Conservation (phyloP, 148 eudicot genomes). For the Chenopodium album region DNA sequence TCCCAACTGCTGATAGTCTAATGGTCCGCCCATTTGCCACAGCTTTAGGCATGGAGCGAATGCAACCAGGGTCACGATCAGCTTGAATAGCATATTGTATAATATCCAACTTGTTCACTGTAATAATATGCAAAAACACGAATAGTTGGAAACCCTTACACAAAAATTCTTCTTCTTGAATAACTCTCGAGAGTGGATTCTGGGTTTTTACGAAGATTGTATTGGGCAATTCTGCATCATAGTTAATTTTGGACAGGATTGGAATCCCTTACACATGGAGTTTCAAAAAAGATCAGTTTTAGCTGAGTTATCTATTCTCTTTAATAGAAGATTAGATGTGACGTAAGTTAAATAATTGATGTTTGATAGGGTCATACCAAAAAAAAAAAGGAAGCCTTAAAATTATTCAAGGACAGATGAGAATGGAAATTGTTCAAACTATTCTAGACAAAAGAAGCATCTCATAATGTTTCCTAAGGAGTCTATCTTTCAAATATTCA, state of each 20-base stretch:
- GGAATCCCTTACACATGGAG: no score
- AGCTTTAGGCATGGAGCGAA: conserved; percentile 54
- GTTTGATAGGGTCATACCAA: no score
- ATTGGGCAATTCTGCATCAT: neutral
- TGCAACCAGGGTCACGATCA: conserved; percentile 50
- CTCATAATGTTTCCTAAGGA: neutral
- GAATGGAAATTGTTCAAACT: no score
- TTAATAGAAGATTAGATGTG: no score
- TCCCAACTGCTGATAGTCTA: conserved; percentile 77
- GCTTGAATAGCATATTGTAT: conserved; percentile 59
- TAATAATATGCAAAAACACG: conserved; percentile 13
- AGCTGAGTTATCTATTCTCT: no score
- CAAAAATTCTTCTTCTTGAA: neutral
- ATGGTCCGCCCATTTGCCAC: conserved; percentile 87
- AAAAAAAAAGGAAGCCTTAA: no score
- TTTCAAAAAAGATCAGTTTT: no score
- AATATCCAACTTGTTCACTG: conserved; percentile 59
- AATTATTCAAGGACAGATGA: no score
- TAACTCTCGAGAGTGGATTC: neutral
- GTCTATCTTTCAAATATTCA: neutral
- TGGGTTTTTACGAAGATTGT: neutral
- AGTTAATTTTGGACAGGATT: neutral
- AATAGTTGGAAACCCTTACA: neutral
- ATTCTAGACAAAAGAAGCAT: neutral
- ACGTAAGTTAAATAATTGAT: no score